Conservation (phyloP, 179 eudicot species). For the Drosera spatulata region DNA sequence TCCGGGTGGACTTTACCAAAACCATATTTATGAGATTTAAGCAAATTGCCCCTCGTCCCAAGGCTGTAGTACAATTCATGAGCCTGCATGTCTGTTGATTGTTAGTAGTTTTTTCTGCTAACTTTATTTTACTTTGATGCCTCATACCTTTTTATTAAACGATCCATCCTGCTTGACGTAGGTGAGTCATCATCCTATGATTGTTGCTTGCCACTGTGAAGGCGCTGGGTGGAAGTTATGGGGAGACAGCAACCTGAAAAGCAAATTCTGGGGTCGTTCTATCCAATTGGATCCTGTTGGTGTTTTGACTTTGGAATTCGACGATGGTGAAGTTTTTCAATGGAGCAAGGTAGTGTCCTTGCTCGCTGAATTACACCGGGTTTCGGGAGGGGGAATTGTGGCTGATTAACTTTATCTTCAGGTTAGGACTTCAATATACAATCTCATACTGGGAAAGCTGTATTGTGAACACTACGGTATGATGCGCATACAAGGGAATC, state of each 20-base stretch:
- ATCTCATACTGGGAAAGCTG: conserved; percentile 85
- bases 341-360: too few species aligned
- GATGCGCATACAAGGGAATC: conserved; percentile 27
- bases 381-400: conserved; percentile 3
- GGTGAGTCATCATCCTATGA: conserved; percentile 98
- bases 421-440: conserved; percentile 97
- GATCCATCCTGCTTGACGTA: conserved; percentile 13
- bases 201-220: conserved; percentile 95
- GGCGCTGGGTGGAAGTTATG: conserved; percentile 90
- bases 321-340: conserved; percentile 30
- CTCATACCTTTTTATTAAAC: neutral
- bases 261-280: conserved; percentile 95
- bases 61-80: too few species aligned
- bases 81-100: neutral
- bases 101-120: neutral
- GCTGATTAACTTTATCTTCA: conserved; percentile 17
- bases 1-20: too few species aligned
- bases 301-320: conserved; percentile 72
- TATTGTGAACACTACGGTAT: conserved; percentile 96
- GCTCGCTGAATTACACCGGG: too few species aligned
- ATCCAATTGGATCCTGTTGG: conserved; percentile 97
- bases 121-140: neutral
- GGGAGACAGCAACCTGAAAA: conserved; percentile 36
- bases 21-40: too few species aligned
- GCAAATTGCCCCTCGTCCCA: too few species aligned